Base-by-base conservation (phyloP, 176 grass and related monocot species). In the Secale cereale region DNA sequence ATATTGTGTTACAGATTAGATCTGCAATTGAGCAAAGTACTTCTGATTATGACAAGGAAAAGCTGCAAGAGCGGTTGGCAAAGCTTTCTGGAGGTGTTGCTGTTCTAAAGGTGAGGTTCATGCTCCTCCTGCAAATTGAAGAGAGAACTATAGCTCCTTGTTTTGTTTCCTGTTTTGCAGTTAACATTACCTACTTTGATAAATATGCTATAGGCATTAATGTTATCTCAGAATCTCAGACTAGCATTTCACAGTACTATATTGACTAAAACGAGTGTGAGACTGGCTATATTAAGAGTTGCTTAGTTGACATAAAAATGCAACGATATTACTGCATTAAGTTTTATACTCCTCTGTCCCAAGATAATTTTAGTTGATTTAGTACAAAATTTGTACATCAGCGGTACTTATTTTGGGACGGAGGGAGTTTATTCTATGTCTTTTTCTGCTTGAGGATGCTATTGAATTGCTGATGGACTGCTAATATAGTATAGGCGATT, bases 31-130 rank as follows among this genome's bases (percentile, higher is more conserved):
- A 99, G 82, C 79, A 85, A 69, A 94, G 90, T 86, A 97, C 94
- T 59, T 99, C 94, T 43, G 93, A 96, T 88, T 96, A 99, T 31
- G 97, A 96, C 45, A 96, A 92, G 72, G 97, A 99, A 82, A 99
- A 96, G 70, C 81, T 94, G 28, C 90, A 99, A 61, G 97, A 96
- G 83, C 61, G 93, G 29, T 90, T 96, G 76, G 97, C 97, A 3
- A 96, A 99, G 82, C 90, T 99, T 70, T 99, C 94, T 70, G 97
- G 97, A n/a, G 97, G 97, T 88, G 91, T 99, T 90, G 93, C 94
- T 80, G 94, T 99, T 33, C 76, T 99, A 6, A 99, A 99, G 97
- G 97, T 98, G 57, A 83, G 39, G 11, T 64, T 85, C 33, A 48
- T 64, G 23, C 20, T 43, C 45, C 20, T 82, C 11, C 28, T 59